phyloP scores from a whole-genome alignment of 2,329 filamentous ascomycete genomes.

The Sclerotinia trifoliorum region DNA sequence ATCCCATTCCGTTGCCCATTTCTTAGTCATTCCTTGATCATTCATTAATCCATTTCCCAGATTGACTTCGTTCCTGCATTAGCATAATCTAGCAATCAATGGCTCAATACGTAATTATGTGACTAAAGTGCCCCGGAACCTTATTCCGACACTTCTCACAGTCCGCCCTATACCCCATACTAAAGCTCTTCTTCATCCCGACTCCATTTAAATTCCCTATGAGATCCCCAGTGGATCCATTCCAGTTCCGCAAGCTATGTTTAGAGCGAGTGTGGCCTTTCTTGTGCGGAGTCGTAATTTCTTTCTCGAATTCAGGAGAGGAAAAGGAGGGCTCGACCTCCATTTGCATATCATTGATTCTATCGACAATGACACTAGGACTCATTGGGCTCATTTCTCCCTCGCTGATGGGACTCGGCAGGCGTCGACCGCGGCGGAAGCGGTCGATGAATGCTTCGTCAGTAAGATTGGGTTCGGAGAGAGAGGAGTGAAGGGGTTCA shows the following conservation, averaged over 20 bases:
- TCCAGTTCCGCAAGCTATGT: conserved; percentile 39
- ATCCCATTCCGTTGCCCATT: not conserved
- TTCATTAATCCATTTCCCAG: not conserved
- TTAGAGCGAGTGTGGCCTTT: conserved; percentile 39
- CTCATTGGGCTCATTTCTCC: conserved; percentile 39
- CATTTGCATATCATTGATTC: conserved; percentile 39
- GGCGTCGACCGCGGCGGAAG: conserved; percentile 34
- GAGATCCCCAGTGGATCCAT: conserved; percentile 31
- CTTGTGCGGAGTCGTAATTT: conserved; percentile 35
- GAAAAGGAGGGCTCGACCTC: conserved; percentile 33
- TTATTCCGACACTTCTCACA: conserved; percentile 75
- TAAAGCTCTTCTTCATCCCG: conserved; percentile 68
- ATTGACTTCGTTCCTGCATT: not conserved
- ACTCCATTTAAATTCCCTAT: conserved; percentile 23
- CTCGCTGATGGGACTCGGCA: conserved; percentile 42
- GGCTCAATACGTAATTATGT: conserved; percentile 59
- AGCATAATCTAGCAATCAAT: conserved; percentile 25
- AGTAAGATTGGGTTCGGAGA: conserved; percentile 39
- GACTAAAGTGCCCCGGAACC: conserved; percentile 77
- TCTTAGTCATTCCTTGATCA: not conserved
- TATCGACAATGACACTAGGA: conserved; percentile 36
- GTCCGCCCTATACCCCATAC: conserved; percentile 74
- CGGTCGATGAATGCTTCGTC: conserved; percentile 31
- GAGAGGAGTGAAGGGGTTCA: conserved; percentile 24
- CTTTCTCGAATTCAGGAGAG: conserved; percentile 27